phyloP scores from a whole-genome alignment of 2,329 filamentous ascomycete species.

The Phialocephala sp. region DNA sequence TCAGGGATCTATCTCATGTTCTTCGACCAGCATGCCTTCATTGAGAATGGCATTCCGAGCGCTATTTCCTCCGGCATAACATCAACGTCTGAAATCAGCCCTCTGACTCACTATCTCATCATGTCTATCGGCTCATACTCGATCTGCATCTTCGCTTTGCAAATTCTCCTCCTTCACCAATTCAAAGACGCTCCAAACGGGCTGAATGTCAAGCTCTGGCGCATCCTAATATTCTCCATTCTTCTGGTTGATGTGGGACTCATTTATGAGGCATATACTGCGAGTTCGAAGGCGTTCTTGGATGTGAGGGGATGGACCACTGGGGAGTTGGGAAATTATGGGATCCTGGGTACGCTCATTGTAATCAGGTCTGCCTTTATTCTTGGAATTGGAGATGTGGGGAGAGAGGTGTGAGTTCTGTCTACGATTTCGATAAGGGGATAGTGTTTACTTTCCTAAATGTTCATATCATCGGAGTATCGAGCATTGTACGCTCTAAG shows the following conservation, averaged over 20 bases:
- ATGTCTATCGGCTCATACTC: constrained; percentile 24
- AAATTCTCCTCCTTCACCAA: constrained; percentile 25
- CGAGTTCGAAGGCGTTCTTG: constrained; percentile 16
- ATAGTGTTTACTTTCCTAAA: too few species aligned
- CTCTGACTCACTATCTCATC: constrained; percentile 21
- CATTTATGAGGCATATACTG: constrained; percentile 17
- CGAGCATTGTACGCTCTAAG: too few species aligned
- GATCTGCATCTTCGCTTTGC: constrained; percentile 25
- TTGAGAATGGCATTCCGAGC: constrained; percentile 21
- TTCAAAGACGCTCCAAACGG: constrained; percentile 15
- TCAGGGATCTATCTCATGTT: constrained; percentile 26
- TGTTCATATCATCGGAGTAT: too few species aligned
- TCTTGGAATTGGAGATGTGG: constrained; percentile 18
- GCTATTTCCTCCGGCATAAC: neutral
- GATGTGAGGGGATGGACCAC: constrained; percentile 18
- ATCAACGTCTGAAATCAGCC: neutral
- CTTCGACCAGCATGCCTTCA: constrained; percentile 21
- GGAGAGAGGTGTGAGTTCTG: neutral
- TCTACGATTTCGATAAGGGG: neutral
- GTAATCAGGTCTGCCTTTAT: constrained; percentile 25
- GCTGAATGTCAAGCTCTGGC: constrained; percentile 23
- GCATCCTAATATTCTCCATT: constrained; percentile 24
- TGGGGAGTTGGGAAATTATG: constrained; percentile 30
- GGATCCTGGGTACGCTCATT: constrained; percentile 23
- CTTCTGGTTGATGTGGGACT: constrained; percentile 27